Base-by-base conservation (phyloP, 1,284 basidiomycete genomes). In the Sparassis latifolia region DNA sequence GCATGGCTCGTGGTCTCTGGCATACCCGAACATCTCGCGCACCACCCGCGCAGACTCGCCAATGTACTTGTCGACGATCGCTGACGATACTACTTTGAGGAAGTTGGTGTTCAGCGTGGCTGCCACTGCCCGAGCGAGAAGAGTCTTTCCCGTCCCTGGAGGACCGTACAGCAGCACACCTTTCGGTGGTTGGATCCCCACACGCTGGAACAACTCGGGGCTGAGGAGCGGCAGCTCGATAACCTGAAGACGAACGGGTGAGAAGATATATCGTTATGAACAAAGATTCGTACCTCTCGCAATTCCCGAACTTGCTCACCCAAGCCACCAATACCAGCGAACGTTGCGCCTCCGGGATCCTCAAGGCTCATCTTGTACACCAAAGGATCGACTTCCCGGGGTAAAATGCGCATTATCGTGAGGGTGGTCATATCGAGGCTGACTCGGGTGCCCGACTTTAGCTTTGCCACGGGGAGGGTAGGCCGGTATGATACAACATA, bases 331-430 rank as follows among this genome's bases (percentile, higher is more conserved):
- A 99, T 98, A 55, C 95, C 96, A 0, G 96, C 96, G 68, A 99
- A 99, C 12, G 91, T 84, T 20, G 92, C 94, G 48, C 88, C 89
- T 74, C 92, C 94, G 2, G 97, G 94, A 64, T 99, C 96, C 70
- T 99, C 97, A 62, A 97, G 78, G 58, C 92, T 96, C 97, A 99
- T 99, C 74, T 97, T 98, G 78, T 99, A 99, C 4, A 99, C 96
- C 64, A 97, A 75, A 20, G 97, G 97, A 67, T 99, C 97, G 30
- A 99, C 93, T 69, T 99, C 97, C 58, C 97, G 82, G 5, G 97
- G 97, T 33, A 99, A 76, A 55, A 99, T 97, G 44, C 95, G 86
- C 95, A 99, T 99, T 67, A 99, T 94, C 5, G 97, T 99, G 38
- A 99, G 76, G 1, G 97, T 99, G 2, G 97, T 99, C 97, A 99